These are phyloP conservation scores for Rehmannia glutinosa DNA, from an alignment of 257 asterid species.

Conservation along the genomic window DNA sequence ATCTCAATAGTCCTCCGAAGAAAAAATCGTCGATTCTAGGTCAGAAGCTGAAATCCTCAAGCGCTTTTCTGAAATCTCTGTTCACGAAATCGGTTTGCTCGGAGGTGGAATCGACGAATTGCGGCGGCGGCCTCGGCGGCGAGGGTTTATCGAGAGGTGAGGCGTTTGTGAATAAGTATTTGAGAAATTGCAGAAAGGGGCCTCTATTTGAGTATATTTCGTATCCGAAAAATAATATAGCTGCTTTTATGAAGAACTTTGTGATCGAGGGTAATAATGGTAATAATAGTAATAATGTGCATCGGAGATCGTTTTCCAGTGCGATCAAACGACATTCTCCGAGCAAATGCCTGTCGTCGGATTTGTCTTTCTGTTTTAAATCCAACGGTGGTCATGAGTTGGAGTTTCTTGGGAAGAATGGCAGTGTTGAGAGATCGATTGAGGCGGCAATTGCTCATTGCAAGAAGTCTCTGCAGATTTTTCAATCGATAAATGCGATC, in stretches of 20 bases:
- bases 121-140: too few species aligned
- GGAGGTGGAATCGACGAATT: too few species aligned
- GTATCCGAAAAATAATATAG: too few species aligned
- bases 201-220: too few species aligned
- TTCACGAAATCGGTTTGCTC: slow-evolving; percentile 18
- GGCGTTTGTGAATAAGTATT: neutral
- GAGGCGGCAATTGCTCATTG: slow-evolving; percentile 84
- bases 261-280: slow-evolving; percentile 24
- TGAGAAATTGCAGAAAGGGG: too few species aligned
- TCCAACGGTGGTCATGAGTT: slow-evolving; percentile 40
- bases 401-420: slow-evolving; percentile 38
- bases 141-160: neutral
- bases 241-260: slow-evolving; percentile 25
- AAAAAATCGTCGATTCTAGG: slow-evolving; percentile 14
- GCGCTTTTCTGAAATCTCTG: slow-evolving; percentile 26
- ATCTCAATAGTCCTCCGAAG: slow-evolving; percentile 37
- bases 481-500: neutral
- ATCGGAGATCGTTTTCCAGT: slow-evolving; percentile 66
- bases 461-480: slow-evolving; percentile 50
- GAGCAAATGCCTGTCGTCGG: slow-evolving; percentile 36
- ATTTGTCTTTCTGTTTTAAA: slow-evolving; percentile 39
- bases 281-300: slow-evolving; percentile 9
- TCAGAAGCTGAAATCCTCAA: slow-evolving; percentile 32
- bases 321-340: slow-evolving; percentile 52
- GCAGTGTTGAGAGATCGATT: slow-evolving; percentile 58